Base-by-base conservation (phyloP, 23 red algal species). In the Gracilaria gracilis region DNA sequence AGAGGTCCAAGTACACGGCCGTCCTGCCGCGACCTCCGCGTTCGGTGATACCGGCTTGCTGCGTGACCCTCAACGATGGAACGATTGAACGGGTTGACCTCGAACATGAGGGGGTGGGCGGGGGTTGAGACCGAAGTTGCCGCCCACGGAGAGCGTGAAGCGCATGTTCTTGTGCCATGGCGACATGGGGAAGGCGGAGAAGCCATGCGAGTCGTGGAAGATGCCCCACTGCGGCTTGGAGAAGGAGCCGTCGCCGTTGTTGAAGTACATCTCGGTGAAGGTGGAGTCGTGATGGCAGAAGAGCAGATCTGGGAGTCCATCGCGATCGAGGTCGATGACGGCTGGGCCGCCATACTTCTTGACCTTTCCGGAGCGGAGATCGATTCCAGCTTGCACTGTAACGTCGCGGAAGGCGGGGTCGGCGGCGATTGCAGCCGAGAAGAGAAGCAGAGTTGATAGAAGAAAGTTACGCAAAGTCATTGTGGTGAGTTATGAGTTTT, bases 181-280 rank as follows among this genome's bases (percentile, higher is more conserved):
- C 6, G 49, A 81, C 32, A 81, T 19, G 36, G 51, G 77, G 46
- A 81, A 81, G 27, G 77, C 77, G 33, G 32, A 48, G 49, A 81
- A 81, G 16, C 77, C 77, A 21, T 81, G 77, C 24, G 77, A 57
- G 25, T 81, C 77, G 36, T 59, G 51, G 51, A 57, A 81, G 27
- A 81, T 57, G 15, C 51, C 49, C 77, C 77, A 81, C 0, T 39
- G 46, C 12, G 49, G 44, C 49, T 61, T 57, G 25, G 16, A 11
- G 57, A 81, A 81, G 25, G 14, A 2, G 57, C 77, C 77, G 57
- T 81, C 36, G 57, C 77, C 44, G 9, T 48, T 21, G 48, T 81
- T 81, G 77, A 48, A 81, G 77, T 81, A 81, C 12, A 81, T 39
- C 49, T 81, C 77, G 40, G 77, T 61, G 57, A 57, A 59, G 77